Evolutionary conservation across 495 filamentous ascomycete genomes (phyloP).

Genomic region (Neurospora discreta): DNA sequence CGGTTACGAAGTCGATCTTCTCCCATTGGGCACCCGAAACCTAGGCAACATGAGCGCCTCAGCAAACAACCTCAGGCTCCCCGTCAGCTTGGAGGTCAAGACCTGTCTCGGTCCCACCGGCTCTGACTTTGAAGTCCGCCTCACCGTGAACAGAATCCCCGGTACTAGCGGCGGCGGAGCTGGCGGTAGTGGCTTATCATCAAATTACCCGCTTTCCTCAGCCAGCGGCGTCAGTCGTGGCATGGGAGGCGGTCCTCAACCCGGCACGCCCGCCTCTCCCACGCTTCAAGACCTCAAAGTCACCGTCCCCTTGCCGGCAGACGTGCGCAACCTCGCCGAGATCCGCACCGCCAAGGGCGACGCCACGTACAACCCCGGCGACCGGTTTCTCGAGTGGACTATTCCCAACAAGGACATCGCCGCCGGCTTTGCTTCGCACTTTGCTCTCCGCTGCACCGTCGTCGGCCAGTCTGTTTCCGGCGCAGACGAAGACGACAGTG

Average conservation of each 20-base stretch:
- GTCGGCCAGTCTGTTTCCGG: slow-evolving; percentile 53
- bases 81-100: slow-evolving; percentile 69
- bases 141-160: slow-evolving; percentile 57
- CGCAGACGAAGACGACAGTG: slow-evolving; percentile 45
- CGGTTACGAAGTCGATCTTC: slow-evolving; percentile 87
- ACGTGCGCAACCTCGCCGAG: slow-evolving; percentile 78
- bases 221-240: slow-evolving; percentile 2
- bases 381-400: slow-evolving; percentile 68
- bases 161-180: slow-evolving; percentile 31
- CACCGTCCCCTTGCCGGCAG: slow-evolving; percentile 67
- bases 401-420: slow-evolving; percentile 57
- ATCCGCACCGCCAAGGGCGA: slow-evolving; percentile 78
- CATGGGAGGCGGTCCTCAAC: slow-evolving; percentile 23
- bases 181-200: slow-evolving; percentile 18
- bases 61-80: slow-evolving; percentile 58
- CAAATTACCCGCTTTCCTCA: background rate
- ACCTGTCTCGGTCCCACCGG: slow-evolving; percentile 62
- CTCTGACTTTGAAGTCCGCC: slow-evolving; percentile 79
- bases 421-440: slow-evolving; percentile 52
- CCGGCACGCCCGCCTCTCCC: slow-evolving; percentile 44
- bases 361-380: slow-evolving; percentile 63
- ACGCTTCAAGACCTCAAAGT: slow-evolving; percentile 71
- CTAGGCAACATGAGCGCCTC: slow-evolving; percentile 24
- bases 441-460: slow-evolving; percentile 62
- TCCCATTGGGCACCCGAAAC: slow-evolving; percentile 46